Base-by-base conservation (phyloP, 441 rosid genomes). In the Corymbia citriodora region DNA sequence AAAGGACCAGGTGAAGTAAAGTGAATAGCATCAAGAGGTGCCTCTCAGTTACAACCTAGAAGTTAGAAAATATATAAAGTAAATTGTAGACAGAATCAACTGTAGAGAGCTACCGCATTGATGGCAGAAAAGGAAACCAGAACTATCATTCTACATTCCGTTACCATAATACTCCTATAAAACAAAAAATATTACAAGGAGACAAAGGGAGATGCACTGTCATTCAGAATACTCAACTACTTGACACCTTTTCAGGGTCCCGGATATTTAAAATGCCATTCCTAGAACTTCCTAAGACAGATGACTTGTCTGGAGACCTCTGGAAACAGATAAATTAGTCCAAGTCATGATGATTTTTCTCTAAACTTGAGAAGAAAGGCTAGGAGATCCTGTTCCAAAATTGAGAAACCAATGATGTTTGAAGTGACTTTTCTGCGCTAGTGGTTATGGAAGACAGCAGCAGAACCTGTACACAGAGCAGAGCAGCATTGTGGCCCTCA, bases 221-320 rank as follows among this genome's bases (percentile, higher is more conserved):
- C 85, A 40, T 79, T 79, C 85, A 23, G 1, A 54, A 27, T 85
- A 65, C 70, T 49, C 52, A 29, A 36, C 54, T 79, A 57, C 87
- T 79, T 88, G 93, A 50, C 53, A 98, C 99, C 96, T 94, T 95
- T 27, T 97, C 99, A 91, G 95, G 94, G 92, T 98, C 99, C 99
- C 99, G 97, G 87, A 97, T 94, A 94, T 97, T 97, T 87, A 97
- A 91, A 90, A 98, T 97, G 70, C 99, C 99, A 95, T 98, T 99
- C 93, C 97, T 99, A 19, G 99, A 98, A 92, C 99, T 98, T 91
- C 99, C 99, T 90, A 96, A 98, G 36, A 97, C 99, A 36, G 99
- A 97, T 85, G 99, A 91, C 94, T 94, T 98, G 92, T 97, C 97
- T 68, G 99, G 99, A 92, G 95, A 97, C 99, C 99, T 97, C 99